A percentile compares a stretch with the other conserved stretches of the same genome.
These are phyloP conservation scores for Erucastrum elatum DNA, from an alignment of 345 rosid species.

Conservation along the genomic window DNA sequence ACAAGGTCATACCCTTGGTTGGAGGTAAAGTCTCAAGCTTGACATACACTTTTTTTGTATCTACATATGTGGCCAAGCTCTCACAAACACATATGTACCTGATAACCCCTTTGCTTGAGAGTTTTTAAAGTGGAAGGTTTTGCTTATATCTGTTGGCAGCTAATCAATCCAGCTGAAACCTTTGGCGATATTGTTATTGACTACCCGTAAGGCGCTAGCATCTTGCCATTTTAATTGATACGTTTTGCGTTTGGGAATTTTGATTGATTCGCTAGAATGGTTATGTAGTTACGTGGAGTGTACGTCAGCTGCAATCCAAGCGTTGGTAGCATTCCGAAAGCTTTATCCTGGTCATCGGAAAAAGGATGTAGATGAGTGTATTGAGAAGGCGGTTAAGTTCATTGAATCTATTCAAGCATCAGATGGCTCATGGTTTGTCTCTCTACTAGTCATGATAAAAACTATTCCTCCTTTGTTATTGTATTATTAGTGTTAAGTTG, in stretches of 20 bases:
- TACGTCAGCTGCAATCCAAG: constrained; percentile 92
- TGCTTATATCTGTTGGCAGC: constrained; percentile 45
- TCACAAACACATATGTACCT: constrained; percentile 1
- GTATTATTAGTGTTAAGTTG: background rate
- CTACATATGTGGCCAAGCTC: background rate
- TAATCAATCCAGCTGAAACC: constrained; percentile 96
- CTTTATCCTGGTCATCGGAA: constrained; percentile 73
- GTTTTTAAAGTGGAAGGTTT: background rate
- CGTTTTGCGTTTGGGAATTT: constrained; percentile 6
- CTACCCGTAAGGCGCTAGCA: constrained; percentile 73
- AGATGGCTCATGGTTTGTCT: constrained; percentile 93
- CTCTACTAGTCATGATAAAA: background rate
- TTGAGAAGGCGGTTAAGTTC: constrained; percentile 63
- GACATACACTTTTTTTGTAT: background rate
- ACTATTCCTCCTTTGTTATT: background rate
- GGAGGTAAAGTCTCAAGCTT: constrained; percentile 57
- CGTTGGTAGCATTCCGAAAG: constrained; percentile 66
- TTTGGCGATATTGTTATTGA: constrained; percentile 97
- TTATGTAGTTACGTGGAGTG: constrained; percentile 82
- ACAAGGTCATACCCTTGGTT: constrained; percentile 88
- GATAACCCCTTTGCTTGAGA: background rate
- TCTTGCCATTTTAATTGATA: constrained; percentile 12
- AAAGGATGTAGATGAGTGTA: constrained; percentile 72
- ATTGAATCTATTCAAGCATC: constrained; percentile 68
- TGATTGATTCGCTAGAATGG: constrained; percentile 22